These are phyloP conservation scores for Lachancea nothofagi DNA, from an alignment of 805 yeast genomes.

Conservation along the genomic window DNA sequence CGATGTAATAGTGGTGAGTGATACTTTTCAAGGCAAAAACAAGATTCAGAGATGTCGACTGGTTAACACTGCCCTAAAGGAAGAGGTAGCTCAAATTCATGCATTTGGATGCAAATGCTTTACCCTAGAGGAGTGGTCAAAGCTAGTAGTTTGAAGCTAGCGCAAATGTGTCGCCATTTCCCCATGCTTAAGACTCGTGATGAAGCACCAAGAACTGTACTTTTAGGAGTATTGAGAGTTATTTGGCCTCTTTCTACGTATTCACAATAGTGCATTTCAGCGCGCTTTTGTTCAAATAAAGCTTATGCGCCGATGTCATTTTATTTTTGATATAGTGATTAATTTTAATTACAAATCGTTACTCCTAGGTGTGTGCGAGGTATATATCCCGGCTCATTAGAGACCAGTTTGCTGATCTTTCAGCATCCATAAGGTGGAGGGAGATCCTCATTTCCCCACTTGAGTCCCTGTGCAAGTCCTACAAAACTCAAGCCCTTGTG, in stretches of 20 bases:
- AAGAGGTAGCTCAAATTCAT: slow-evolving; percentile 83
- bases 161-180: too few species aligned
- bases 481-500: slow-evolving; percentile 21
- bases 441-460: slow-evolving; percentile 30
- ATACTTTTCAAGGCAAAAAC: slow-evolving; percentile 71
- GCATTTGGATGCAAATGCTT: slow-evolving; percentile 93
- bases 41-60: slow-evolving; percentile 80
- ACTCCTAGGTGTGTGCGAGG: slow-evolving; percentile 1
- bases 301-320: background rate
- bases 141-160: slow-evolving; percentile 7
- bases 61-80: slow-evolving; percentile 72
- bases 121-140: slow-evolving; percentile 83
- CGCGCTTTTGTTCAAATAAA: background rate
- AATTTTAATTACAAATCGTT: slow-evolving; percentile 8
- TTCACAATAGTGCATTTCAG: too few species aligned
- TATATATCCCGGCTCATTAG: too few species aligned
- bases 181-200: too few species aligned
- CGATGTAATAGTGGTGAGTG: slow-evolving; percentile 79
- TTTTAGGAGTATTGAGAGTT: too few species aligned
- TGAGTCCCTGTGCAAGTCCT: slow-evolving; percentile 17
- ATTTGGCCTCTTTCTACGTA: too few species aligned
- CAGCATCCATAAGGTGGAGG: slow-evolving; percentile 27
- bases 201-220: too few species aligned
- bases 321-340: background rate
- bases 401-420: background rate